Percentiles rank a stretch among this genome's conserved stretches.
These are phyloP conservation scores for Vitis cinerea DNA, from an alignment of 164 flowering plant genomes.

Conservation along the genomic window DNA sequence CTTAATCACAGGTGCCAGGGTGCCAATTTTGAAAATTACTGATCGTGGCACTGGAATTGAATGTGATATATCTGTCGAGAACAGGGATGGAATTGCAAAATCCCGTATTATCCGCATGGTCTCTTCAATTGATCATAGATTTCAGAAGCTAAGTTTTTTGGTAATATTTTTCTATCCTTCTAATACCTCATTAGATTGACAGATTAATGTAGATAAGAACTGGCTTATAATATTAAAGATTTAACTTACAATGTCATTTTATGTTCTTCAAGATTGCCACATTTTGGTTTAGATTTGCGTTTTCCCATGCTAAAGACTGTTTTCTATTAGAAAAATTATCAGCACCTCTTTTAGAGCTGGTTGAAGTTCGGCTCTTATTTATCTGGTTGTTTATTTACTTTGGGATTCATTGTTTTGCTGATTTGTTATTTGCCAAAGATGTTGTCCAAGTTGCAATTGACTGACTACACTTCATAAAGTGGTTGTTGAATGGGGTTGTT, in stretches of 20 bases:
- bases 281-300: not conserved
- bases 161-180: not conserved
- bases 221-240: not conserved
- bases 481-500: too few species aligned
- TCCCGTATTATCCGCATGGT: constrained; percentile 50
- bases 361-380: too few species aligned
- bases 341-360: too few species aligned
- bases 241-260: not conserved
- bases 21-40: constrained; percentile 60
- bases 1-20: constrained; percentile 58
- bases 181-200: not conserved
- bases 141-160: too few species aligned
- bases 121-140: constrained; percentile 46
- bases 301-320: too few species aligned
- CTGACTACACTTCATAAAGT: too few species aligned
- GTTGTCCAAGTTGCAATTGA: too few species aligned
- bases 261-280: not conserved
- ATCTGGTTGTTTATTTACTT: too few species aligned
- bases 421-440: too few species aligned
- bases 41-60: constrained; percentile 65
- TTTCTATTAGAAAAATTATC: too few species aligned
- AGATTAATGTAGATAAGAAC: not conserved
- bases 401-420: too few species aligned
- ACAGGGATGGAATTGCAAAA: constrained; percentile 62
- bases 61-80: constrained; percentile 75